These are phyloP conservation scores for Rhodofomes roseus DNA, from an alignment of 1,284 basidiomycete species.

Conservation along the genomic window DNA sequence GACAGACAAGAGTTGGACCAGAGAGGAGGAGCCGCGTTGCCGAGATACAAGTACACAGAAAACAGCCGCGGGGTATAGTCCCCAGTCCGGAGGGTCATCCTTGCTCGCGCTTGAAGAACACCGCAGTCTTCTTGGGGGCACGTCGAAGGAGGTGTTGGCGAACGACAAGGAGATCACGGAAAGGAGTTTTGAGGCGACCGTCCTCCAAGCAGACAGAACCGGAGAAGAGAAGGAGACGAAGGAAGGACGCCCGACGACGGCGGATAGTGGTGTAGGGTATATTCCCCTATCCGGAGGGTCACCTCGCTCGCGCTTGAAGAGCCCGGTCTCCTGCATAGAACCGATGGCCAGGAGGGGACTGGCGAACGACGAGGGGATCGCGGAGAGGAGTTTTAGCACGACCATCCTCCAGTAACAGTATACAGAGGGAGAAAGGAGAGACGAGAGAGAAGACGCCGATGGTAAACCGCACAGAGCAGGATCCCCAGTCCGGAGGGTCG, in stretches of 20 bases:
- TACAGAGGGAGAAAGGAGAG: neutral
- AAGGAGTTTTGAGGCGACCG: neutral
- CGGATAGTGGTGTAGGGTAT: neutral
- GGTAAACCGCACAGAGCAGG: too few relatives aligned
- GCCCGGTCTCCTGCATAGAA: neutral
- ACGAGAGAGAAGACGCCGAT: neutral
- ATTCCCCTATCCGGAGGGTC: neutral
- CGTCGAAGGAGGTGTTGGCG: neutral
- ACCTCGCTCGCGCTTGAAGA: neutral
- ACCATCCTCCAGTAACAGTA: neutral
- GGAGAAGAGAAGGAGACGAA: neutral
- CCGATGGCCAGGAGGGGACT: neutral
- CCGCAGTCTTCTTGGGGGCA: neutral
- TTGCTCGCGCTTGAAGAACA: neutral
- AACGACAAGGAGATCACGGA: neutral
- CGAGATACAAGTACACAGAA: neutral
- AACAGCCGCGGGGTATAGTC: neutral
- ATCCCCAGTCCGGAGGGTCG: neutral
- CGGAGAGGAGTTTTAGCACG: neutral
- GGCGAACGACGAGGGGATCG: neutral
- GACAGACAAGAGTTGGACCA: neutral
- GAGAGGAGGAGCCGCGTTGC: neutral
- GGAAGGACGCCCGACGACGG: neutral
- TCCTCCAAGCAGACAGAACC: neutral
- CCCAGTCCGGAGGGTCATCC: neutral